A percentile compares a stretch with the other conserved stretches of the same genome.
Conservation (phyloP, 2,329 filamentous ascomycete genomes). For the Fusarium domesticum region DNA sequence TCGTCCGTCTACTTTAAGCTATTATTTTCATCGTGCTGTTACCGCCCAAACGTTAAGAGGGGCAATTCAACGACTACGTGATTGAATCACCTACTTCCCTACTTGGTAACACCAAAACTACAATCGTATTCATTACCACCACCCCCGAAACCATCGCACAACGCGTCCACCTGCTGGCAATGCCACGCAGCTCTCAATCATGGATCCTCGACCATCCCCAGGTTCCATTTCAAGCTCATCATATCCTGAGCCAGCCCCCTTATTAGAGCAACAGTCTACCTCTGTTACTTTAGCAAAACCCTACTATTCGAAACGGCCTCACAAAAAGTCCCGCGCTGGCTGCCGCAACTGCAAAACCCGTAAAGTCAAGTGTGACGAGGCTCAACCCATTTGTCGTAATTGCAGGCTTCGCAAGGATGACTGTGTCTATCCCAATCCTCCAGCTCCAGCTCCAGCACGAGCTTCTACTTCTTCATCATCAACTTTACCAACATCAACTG, state of each 20-base stretch:
- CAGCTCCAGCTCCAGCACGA: constrained; percentile 8
- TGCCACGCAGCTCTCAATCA: too few species aligned
- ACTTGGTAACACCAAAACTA: too few species aligned
- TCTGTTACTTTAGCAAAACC: constrained; percentile 15
- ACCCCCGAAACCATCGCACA: too few species aligned
- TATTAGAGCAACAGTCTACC: constrained; percentile 4
- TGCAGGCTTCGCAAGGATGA: constrained; percentile 47
- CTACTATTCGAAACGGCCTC: constrained; percentile 48
- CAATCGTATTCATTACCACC: too few species aligned
- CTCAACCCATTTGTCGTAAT: constrained; percentile 46
- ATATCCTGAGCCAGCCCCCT: not conserved
- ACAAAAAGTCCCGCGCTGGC: constrained; percentile 53
- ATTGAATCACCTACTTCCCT: too few species aligned
- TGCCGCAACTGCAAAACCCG: constrained; percentile 55
- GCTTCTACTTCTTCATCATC: not conserved
- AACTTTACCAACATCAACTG: not conserved
- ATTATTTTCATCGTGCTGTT: too few species aligned
- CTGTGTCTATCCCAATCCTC: constrained; percentile 44
- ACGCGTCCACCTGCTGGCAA: too few species aligned
- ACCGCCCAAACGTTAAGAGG: too few species aligned
- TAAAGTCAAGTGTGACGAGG: constrained; percentile 46
- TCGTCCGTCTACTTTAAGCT: too few species aligned
- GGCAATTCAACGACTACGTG: too few species aligned
- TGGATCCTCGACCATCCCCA: not conserved
- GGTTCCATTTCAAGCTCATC: not conserved